Evolutionary conservation across 495 filamentous ascomycete genomes (phyloP).

Genomic region (Penicillium riverlandense): DNA sequence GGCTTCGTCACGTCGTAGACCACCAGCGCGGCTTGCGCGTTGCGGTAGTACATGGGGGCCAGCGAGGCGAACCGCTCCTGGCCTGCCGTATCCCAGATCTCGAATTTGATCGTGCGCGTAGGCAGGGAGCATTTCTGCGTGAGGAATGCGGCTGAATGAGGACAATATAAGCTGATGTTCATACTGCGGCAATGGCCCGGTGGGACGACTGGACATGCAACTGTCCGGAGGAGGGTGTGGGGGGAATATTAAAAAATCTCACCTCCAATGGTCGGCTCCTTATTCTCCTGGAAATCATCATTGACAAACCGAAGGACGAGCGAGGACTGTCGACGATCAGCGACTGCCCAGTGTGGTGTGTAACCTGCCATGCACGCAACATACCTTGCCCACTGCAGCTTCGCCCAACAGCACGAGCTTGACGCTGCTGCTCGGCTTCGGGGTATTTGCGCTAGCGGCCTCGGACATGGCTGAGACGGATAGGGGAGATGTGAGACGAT

Average conservation of each 20-base stretch:
- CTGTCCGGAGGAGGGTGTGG: no score
- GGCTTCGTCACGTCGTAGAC: slow-evolving; percentile 99
- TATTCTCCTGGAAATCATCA: slow-evolving; percentile 99
- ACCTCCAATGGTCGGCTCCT: slow-evolving; percentile 99
- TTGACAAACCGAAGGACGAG: slow-evolving; percentile 98
- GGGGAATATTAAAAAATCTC: slow-evolving; percentile 22
- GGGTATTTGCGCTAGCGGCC: slow-evolving; percentile 47
- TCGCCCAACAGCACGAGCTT: slow-evolving; percentile 97
- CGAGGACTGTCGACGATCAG: slow-evolving; percentile 63
- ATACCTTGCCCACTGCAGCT: slow-evolving; percentile 96
- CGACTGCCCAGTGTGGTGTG: slow-evolving; percentile 1
- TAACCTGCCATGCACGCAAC: slow-evolving; percentile 3
- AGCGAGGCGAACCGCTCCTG: slow-evolving; percentile 97
- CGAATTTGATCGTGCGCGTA: slow-evolving; percentile 95
- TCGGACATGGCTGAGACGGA: slow-evolving; percentile 32
- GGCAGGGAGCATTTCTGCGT: slow-evolving; percentile 98
- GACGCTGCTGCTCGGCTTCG: slow-evolving; percentile 97
- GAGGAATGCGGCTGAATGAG: slow-evolving; percentile 76
- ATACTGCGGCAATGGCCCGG: no score
- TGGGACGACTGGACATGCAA: no score
- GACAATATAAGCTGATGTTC: not conserved
- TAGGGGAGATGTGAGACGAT: slow-evolving; percentile 1
- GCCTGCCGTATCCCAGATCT: slow-evolving; percentile 99
- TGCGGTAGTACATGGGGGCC: slow-evolving; percentile 99
- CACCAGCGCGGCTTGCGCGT: slow-evolving; percentile 95